Percentiles rank a stretch among this genome's conserved stretches.
Conservation (phyloP, 2,329 filamentous ascomycete species). For the Diplodia intermedia region DNA sequence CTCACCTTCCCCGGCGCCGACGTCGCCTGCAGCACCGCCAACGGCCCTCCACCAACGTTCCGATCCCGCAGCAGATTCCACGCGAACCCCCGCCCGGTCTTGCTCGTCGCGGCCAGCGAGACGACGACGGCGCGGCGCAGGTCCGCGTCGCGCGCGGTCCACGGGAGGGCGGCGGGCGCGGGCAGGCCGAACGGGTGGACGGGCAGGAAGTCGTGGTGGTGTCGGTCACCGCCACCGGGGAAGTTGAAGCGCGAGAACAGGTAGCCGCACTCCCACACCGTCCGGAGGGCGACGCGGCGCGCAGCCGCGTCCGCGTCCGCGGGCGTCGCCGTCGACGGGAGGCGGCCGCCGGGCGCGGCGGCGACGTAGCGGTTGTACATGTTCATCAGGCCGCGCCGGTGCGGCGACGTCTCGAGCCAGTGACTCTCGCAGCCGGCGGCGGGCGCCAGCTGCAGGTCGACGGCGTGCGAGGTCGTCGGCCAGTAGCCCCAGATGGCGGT, state of each 20-base stretch:
- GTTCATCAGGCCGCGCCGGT: constrained; percentile 49
- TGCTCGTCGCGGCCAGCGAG: neutral
- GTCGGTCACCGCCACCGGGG: neutral
- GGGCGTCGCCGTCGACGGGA: neutral
- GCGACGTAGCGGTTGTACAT: constrained; percentile 56
- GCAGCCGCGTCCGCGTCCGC: no score
- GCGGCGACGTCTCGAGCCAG: constrained; percentile 48
- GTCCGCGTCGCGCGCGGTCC: neutral
- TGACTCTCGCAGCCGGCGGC: constrained; percentile 40
- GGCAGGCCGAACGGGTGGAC: neutral
- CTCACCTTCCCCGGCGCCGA: neutral
- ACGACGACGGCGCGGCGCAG: neutral
- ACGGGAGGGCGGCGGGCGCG: neutral
- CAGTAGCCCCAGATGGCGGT: constrained; percentile 54
- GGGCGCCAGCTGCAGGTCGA: constrained; percentile 48
- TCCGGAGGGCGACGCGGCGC: neutral
- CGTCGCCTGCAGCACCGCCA: constrained; percentile 2
- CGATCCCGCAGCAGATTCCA: neutral
- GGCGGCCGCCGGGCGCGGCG: no score
- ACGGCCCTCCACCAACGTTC: neutral
- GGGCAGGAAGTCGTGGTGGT: neutral
- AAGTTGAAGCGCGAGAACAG: neutral
- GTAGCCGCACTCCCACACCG: constrained; percentile 3
- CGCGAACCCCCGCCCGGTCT: neutral
- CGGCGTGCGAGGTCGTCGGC: constrained; percentile 50